These are phyloP conservation scores for Leptodermis oblonga DNA, from an alignment of 257 asterid genomes.

Conservation along the genomic window DNA sequence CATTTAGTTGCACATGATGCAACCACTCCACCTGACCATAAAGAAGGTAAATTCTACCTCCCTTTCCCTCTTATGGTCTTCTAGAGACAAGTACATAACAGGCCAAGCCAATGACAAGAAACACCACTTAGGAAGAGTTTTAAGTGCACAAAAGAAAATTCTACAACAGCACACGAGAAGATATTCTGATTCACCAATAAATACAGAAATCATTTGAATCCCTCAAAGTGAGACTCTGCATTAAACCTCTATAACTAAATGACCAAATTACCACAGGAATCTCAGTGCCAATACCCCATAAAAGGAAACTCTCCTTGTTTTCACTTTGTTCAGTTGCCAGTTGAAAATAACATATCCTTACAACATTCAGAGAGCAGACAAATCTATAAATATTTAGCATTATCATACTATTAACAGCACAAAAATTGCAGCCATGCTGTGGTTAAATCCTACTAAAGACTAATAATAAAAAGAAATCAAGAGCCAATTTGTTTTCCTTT, in stretches of 20 bases:
- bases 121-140: background rate
- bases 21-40: background rate
- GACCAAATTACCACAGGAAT: background rate
- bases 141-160: background rate
- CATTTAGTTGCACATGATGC: background rate
- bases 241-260: background rate
- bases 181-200: background rate
- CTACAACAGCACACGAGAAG: background rate
- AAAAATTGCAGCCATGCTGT: background rate
- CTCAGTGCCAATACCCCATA: background rate
- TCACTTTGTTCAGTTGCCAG: background rate
- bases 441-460: background rate
- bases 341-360: background rate
- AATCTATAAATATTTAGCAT: too few relatives aligned
- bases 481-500: background rate
- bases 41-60: background rate
- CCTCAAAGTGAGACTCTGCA: background rate
- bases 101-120: background rate
- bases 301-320: background rate
- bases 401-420: background rate
- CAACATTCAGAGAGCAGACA: background rate
- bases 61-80: background rate
- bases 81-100: background rate
- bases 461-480: background rate
- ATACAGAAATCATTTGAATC: background rate